Base-by-base conservation (phyloP, 2,329 filamentous ascomycete species). In the Ceratocystis alfenasii region DNA sequence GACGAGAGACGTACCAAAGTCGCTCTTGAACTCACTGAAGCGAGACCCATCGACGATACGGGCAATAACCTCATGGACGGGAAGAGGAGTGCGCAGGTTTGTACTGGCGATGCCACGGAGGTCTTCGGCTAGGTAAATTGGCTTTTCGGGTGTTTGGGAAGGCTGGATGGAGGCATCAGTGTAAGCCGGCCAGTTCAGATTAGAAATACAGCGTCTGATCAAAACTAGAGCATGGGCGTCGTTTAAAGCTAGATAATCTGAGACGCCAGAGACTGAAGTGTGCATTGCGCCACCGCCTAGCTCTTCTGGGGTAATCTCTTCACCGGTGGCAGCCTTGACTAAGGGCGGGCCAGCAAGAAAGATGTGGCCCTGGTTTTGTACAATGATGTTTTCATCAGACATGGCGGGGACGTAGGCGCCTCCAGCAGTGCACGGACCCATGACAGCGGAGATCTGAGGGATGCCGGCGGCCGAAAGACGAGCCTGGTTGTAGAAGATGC, bases 401-500 rank as follows among this genome's bases (percentile, higher is more conserved):
- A 99, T 97, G 72, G 90, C 90, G 10, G 93, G 93, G 10, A 97
- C 92, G 74, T 99, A 97, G 28, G 93, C 93, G 61, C 93, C 93
- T 63, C 93, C 93, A 1, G 93, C 93, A 0, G 94, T 99, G 77
- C 94, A 99, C 55, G 93, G 89, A 0, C 93, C 93, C 93, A 99
- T 96, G 60, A 99, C 93, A 1, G 96, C 90, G 8, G 90, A 87
- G 70, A 99, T 88, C 73, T 97, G 93, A 0, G 93, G 93, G 68
- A 97, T 95, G 3, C 91, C 90, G 70, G 87, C 78, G 1, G 88
- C 83, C 70, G 89, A 94, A 91, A 97, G 96, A 72, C 90, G 82
- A 2, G 94, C 93, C 76, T 99, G 93, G 77, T 99, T 96, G 81
- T 88, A 99, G 80, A 99, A 99, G 74, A 97, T 96, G 70, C 93